Evolutionary conservation across 2,329 filamentous ascomycete genomes (phyloP), one percentile per base, ranked within the genome.

Genomic region (Apiospora sp.): DNA sequence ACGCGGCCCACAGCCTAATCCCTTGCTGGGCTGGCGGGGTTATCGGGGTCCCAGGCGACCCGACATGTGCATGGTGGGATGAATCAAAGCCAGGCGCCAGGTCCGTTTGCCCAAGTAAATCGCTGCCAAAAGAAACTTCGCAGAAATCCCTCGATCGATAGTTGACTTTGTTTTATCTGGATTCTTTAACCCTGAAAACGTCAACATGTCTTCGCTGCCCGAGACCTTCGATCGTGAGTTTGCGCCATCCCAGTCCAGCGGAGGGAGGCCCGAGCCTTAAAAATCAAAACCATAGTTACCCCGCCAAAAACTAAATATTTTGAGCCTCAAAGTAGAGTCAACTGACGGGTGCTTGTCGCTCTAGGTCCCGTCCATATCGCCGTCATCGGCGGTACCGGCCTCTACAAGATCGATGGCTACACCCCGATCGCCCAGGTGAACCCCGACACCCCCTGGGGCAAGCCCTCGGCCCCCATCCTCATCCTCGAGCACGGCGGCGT

Each of bases 351-450:
- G 34, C 30, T 64, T 27, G 48, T 30, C 49, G 69, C 37, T 24
- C 44, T 73, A 93, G 92, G 87, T 71, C 89, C 92, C 71, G 92
- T 97, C 79, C 90, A 92, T 77, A 96, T 98, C 80, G 96, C 93
- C 81, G 93, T 97, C 71, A 95, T 98, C 77, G 95, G 95, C 83
- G 96, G 96, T 78, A 99, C 96, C 51, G 96, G 96, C 71, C 92
- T 99, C 75, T 91, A 93, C 82, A 92, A 94, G 77, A 92, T 99
- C 76, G 92, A 94, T 41, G 92, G 93, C 83, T 98, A 96, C 87
- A 92, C 91, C 27, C 93, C 94, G 79, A 92, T 97, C 74, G 95
- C 96, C 37, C 89, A 89, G 41, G 86, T 99, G 77, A 92, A 91
- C 78, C 87, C 94, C 71, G 83, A 87, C 51, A 99, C 96, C 13